Base-by-base conservation (phyloP, 2,329 filamentous ascomycete species). In the Pyricularia sp. region DNA sequence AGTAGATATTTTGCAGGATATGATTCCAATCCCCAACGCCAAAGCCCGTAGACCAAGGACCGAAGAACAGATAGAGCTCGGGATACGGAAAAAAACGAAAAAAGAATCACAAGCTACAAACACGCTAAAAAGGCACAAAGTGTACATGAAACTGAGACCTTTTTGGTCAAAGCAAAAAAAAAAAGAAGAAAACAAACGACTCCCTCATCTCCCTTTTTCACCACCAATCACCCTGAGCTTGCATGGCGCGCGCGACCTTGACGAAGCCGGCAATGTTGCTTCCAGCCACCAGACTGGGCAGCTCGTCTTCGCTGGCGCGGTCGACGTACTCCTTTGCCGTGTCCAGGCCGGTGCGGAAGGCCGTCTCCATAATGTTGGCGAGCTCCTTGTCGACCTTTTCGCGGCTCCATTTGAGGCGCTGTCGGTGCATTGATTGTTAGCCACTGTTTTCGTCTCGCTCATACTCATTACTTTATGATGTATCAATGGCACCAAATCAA, bases 191-290 rank as follows among this genome's bases (percentile, higher is more conserved):
- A n/a, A n/a, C n/a, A n/a, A n/a, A n/a, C n/a, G 17, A 31, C 33
- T 6, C 33, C n/a, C 63, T 31, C 9, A 65, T 31, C 28, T 12
- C 14, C 58, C 17, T 31, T 36, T 30, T 30, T 31, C n/a, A 26
- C 86, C 86, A 98, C 94, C 94, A 98, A 81, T 98, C 94, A 76
- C 95, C 95, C 82, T 97, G 94, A 80, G 97, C 93, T 79, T 91
- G 87, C 94, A 98, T 98, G 76, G 95, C 94, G 75, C 88, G 86
- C 68, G 90, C 94, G 69, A 98, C 94, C 90, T 98, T 99, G 82
- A 91, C 90, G 84, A 97, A 98, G 70, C 95, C 95, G 71, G 95
- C 95, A 83, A 99, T 97, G 84, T 98, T 98, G 84, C 90, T 92
- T 75, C 95, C 95, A 70, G 93, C 93, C 59, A 98, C 93, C 77